phyloP scores from a whole-genome alignment of 2,329 filamentous ascomycete species.

The Xylariaceae sp. region DNA sequence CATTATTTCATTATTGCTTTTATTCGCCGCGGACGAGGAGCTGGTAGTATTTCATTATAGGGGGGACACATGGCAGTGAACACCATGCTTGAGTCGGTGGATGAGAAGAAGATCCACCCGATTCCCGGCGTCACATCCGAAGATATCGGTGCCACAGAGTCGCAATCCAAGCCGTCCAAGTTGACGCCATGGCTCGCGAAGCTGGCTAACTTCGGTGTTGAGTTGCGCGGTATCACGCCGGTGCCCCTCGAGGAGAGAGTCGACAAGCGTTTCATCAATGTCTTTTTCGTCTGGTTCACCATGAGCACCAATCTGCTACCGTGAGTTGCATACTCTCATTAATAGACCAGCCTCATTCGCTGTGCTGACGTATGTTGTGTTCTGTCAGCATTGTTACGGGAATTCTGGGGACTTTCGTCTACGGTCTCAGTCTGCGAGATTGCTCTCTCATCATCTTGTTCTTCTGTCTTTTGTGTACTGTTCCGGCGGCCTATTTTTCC shows the following conservation, averaged over 20 bases:
- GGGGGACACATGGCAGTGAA: not conserved
- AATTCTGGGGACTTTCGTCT: conserved; percentile 55
- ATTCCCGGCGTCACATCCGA: not conserved
- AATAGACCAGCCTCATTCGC: not conserved
- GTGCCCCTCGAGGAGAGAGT: conserved; percentile 30
- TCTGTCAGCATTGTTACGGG: conserved; percentile 50
- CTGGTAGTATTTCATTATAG: no score
- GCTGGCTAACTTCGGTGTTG: conserved; percentile 19
- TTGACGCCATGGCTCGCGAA: conserved; percentile 12
- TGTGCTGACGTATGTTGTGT: not conserved
- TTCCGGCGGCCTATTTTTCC: conserved; percentile 53
- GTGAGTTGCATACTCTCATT: conserved; percentile 17
- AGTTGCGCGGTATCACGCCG: conserved; percentile 30
- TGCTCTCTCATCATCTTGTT: conserved; percentile 59
- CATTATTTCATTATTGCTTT: no score
- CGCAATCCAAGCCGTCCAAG: not conserved
- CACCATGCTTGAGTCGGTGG: not conserved
- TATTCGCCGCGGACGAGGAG: no score
- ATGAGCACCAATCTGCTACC: conserved; percentile 32
- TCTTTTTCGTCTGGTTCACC: conserved; percentile 32
- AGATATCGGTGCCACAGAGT: not conserved
- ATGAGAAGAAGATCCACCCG: not conserved
- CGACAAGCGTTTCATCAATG: conserved; percentile 29
- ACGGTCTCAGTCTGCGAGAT: conserved; percentile 53
- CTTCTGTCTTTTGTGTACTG: conserved; percentile 53